Base-by-base conservation (phyloP, 2,329 filamentous ascomycete genomes). In the Grosmannia penicillata region DNA sequence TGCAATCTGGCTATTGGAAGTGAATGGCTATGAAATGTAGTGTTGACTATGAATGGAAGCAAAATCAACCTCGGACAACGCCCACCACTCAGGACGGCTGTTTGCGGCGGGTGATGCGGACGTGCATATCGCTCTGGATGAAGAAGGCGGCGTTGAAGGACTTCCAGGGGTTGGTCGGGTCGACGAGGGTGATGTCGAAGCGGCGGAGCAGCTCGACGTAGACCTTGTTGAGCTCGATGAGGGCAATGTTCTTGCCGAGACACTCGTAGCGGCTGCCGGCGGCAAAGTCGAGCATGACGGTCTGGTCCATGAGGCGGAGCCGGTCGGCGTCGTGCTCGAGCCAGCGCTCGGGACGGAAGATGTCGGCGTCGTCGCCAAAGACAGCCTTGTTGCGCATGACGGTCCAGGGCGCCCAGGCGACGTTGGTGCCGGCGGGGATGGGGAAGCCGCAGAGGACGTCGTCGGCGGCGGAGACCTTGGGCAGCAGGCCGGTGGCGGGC, bases 301-400 rank as follows among this genome's bases (percentile, higher is more conserved):
- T 43, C 19, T 26, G 39, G 9, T 22, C 35, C 50, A 59, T 60
- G 15, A 19, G 29, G 8, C 27, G 19, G 38, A 34, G 31, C 17
- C 47, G 45, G 8, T 47, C 51, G 0, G 40, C 38, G 13, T 53
- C 51, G 1, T 47, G 51, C 33, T 60, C 52, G 6, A 67, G 42
- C 62, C 65, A 68, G 21, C 66, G 52, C 34, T 65, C 63, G 0
- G 65, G 66, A 13, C 59, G 52, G 47, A 62, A 70, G 0, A 58
- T 36, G 17, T 56, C 52, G 3, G 56, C 56, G 37, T 65, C 60
- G 4, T 47, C 37, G 6, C 61, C 59, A 39, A 56, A 58, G 14
- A 58, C 43, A 4, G 38, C 43, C 39, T 58, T 56, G 33, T 57
- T 51, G 22, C 55, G 54, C 40, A 63, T 57, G n/a, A 66, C 49